A percentile compares a stretch with the other conserved stretches of the same genome.
phyloP scores from a whole-genome alignment of 202 grass and related monocot species.

The Panicum hallii region DNA sequence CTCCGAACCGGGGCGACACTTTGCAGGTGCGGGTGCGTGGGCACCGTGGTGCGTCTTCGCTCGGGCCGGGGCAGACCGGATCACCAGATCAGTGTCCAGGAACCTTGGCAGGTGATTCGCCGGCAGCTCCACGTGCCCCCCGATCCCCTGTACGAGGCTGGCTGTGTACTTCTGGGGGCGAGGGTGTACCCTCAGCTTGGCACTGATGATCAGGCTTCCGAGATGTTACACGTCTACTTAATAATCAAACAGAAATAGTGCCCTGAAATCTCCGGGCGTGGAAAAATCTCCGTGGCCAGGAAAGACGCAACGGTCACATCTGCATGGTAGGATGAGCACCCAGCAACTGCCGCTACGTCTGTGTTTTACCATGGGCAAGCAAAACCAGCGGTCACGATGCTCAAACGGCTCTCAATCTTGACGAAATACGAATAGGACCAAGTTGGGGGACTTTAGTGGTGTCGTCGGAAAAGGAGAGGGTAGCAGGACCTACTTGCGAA shows the following conservation, averaged over 20 bases:
- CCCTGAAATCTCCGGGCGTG: background rate
- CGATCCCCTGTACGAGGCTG: background rate
- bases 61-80: background rate
- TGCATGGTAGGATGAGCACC: background rate
- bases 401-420: background rate
- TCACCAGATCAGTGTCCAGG: background rate
- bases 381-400: background rate
- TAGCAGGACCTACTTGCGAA: too few species aligned
- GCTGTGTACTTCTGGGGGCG: background rate
- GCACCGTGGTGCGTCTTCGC: background rate
- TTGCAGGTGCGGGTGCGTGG: too few species aligned
- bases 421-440: background rate
- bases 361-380: background rate
- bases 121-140: background rate
- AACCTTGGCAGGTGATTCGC: constrained; percentile 30
- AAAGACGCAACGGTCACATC: background rate
- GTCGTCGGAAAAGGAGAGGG: background rate
- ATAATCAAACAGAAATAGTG: background rate
- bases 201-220: background rate
- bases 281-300: background rate
- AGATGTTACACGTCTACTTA: background rate
- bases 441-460: background rate
- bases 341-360: background rate
- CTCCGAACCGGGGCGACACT: background rate
- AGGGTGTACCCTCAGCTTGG: background rate